phyloP scores from a whole-genome alignment of 345 rosid species.

The Dimocarpus longan region DNA sequence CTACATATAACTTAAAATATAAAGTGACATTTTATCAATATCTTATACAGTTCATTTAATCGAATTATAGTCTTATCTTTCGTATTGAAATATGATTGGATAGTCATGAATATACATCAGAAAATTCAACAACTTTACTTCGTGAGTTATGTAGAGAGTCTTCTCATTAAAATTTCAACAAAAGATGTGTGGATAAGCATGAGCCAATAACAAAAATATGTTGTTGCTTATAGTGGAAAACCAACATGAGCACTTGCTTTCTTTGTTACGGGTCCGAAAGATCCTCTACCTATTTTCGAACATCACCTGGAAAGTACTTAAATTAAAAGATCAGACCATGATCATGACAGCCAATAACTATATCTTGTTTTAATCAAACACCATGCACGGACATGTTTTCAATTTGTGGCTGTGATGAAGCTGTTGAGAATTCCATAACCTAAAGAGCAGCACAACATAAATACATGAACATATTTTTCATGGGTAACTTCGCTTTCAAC shows the following conservation, averaged over 20 bases:
- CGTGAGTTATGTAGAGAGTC: neutral
- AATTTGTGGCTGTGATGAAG: constrained; percentile 12
- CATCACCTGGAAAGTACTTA: constrained; percentile 12
- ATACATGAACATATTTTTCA: neutral
- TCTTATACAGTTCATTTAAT: too few relatives aligned
- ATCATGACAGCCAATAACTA: constrained; percentile 9
- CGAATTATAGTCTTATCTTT: too few relatives aligned
- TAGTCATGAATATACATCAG: too few relatives aligned
- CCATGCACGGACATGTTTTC: too few relatives aligned
- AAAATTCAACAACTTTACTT: neutral
- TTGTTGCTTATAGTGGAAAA: constrained; percentile 30
- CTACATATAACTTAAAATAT: too few relatives aligned
- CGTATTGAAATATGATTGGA: too few relatives aligned
- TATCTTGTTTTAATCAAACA: neutral
- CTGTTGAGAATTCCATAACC: neutral
- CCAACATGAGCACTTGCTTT: constrained; percentile 30
- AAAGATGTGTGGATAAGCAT: constrained; percentile 11
- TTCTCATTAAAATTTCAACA: neutral
- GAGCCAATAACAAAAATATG: neutral
- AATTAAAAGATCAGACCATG: constrained; percentile 7
- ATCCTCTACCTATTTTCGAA: constrained; percentile 29
- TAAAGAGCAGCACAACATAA: neutral
- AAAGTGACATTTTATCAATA: too few relatives aligned
- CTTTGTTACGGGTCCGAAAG: constrained; percentile 37
- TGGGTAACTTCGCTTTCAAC: constrained; percentile 16